Evolutionary conservation across 495 filamentous ascomycete species (phyloP).

Genomic region (Tetracladium marchalianum): DNA sequence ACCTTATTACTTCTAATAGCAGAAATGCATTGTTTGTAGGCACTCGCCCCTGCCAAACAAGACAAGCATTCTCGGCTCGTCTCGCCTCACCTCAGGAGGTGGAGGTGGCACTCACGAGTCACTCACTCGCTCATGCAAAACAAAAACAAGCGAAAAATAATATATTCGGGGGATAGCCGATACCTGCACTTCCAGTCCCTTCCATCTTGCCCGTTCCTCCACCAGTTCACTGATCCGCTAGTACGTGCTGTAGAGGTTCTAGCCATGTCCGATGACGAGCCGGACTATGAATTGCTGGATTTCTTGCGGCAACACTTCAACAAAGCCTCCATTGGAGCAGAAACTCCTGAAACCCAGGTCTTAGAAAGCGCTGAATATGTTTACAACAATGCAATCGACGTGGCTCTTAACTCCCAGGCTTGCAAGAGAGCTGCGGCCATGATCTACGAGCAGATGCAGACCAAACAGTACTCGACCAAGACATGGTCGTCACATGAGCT

Average conservation of each 20-base stretch:
- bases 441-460: conserved; percentile 73
- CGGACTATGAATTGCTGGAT: conserved; percentile 77
- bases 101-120: too few species aligned
- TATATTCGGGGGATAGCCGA: too few species aligned
- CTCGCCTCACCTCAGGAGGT: too few species aligned
- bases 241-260: not conserved
- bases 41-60: too few species aligned
- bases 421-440: conserved; percentile 70
- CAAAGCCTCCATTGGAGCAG: conserved; percentile 33
- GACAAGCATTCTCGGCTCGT: too few species aligned
- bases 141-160: too few species aligned
- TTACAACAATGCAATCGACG: conserved; percentile 88
- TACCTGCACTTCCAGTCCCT: too few species aligned
- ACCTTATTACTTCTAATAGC: too few species aligned
- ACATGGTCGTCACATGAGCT: conserved; percentile 83
- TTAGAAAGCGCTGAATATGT: conserved; percentile 75
- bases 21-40: too few species aligned
- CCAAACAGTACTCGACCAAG: conserved; percentile 71
- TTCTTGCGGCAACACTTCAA: conserved; percentile 75
- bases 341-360: conserved; percentile 67
- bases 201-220: too few species aligned
- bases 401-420: conserved; percentile 67
- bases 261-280: conserved; percentile 79
- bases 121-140: too few species aligned
- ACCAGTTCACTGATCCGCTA: not conserved